Conservation (phyloP, 2,329 filamentous ascomycete genomes). For the Calcarisporium arbuscula region DNA sequence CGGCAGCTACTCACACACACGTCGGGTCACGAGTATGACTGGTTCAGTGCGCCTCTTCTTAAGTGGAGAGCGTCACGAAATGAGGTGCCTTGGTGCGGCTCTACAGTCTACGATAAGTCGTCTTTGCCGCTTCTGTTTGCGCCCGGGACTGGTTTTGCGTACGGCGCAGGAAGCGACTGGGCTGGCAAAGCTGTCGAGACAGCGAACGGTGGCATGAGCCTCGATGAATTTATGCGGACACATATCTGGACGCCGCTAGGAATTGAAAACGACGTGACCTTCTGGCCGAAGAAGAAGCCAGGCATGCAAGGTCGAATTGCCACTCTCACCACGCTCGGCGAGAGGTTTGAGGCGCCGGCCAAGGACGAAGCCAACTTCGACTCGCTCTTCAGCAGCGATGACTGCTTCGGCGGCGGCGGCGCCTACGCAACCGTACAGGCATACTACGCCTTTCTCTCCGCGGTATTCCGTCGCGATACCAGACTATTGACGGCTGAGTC, state of each 20-base stretch:
- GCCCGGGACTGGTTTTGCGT: slow-evolving; percentile 45
- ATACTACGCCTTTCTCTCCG: slow-evolving; percentile 4
- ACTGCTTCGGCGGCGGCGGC: neutral
- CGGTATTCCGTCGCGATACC: slow-evolving; percentile 1
- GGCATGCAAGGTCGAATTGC: too few species aligned
- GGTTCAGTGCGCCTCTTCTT: neutral
- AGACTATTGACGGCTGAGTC: neutral
- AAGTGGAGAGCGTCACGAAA: slow-evolving; percentile 1
- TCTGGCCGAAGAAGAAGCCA: too few species aligned
- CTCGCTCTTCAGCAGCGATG: too few species aligned
- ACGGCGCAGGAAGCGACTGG: slow-evolving; percentile 46
- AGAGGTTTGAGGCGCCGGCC: too few species aligned
- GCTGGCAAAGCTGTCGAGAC: slow-evolving; percentile 45
- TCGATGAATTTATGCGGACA: slow-evolving; percentile 37
- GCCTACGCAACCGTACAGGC: neutral
- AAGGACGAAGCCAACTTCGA: too few species aligned
- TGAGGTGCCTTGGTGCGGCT: too few species aligned
- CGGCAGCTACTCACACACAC: slow-evolving; percentile 1
- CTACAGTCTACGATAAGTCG: too few species aligned
- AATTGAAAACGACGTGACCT: too few species aligned
- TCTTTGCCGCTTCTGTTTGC: slow-evolving; percentile 45
- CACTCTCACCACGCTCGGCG: too few species aligned
- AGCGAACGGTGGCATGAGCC: slow-evolving; percentile 31
- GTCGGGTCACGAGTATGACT: slow-evolving; percentile 5
- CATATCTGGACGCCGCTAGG: slow-evolving; percentile 39